Base-by-base conservation (phyloP, 2,329 filamentous ascomycete species). In the Rachicladosporium sp. region DNA sequence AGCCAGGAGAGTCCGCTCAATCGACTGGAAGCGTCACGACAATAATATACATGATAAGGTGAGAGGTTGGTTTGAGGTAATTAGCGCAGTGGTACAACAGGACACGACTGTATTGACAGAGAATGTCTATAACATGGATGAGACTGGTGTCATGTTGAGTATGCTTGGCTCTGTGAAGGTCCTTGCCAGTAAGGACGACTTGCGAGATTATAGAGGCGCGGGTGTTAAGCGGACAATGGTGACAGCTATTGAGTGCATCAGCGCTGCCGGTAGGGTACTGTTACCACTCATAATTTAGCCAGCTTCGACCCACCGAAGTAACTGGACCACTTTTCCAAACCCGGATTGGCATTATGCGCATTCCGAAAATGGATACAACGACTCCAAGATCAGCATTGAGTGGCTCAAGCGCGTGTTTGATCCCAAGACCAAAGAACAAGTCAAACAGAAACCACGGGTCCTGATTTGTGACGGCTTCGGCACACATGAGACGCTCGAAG, bases 61-160 rank as follows among this genome's bases (percentile, higher is more conserved):
- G 11, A 46, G 44, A 37, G 40, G 52, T 10, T 58, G 46, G 51
- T 58, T 61, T 50, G 39, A 50, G 23, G 43, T 60, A 10, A 59
- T 61, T 39, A 41, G 47, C 21, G 36, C 2, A 9, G 30, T 38
- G 4, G 47, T 52, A 11, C 42, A 59, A 10, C 31, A 46, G 6
- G 41, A 58, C 44, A 46, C 43, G 9, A 39, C 32, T 10, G 44
- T 56, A 27, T 36, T 54, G 21, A 42, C 37, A 15, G 50, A 52
- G 44, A 60, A 58, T 44, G 43, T 58, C 10, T 61, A 61, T 43
- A 60, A 60, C 40, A 58, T 61, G 43, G 54, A 61, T 37, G 50
- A 59, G 48, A 61, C 55, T 21, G 51, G 56, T 37, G 46, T 60
- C 10, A 49, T 60, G 43, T 46, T 61, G 29, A 47, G 27, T 36